Percentiles rank a stretch among this genome's conserved stretches.
Evolutionary conservation across 352 stramenopile genomes (phyloP).

Genomic region (Phytophthora lateralis): DNA sequence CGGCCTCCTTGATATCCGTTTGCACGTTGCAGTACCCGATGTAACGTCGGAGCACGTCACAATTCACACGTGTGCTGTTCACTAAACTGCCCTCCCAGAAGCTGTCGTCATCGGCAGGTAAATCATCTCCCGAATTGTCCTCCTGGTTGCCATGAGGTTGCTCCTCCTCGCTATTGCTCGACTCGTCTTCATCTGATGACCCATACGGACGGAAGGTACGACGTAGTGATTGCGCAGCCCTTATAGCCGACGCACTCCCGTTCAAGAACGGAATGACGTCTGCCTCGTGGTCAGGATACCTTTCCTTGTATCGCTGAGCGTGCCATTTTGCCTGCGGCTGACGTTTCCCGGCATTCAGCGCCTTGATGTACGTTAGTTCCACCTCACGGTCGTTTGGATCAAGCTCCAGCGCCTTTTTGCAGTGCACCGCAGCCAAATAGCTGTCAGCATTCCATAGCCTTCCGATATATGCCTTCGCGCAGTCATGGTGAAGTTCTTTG

Average conservation of each 20-base stretch:
- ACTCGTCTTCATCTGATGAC: conserved; percentile 38
- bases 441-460: conserved; percentile 69
- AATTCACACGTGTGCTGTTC: conserved; percentile 55
- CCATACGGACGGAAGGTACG: conserved; percentile 16
- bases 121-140: conserved; percentile 20
- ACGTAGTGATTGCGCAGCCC: neutral
- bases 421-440: conserved; percentile 67
- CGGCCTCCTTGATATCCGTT: conserved; percentile 92
- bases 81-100: conserved; percentile 63
- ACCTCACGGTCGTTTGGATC: conserved; percentile 50
- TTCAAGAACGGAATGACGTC: conserved; percentile 53
- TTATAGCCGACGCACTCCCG: conserved; percentile 1
- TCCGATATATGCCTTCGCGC: conserved; percentile 68
- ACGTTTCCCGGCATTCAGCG: conserved; percentile 50
- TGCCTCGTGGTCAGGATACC: conserved; percentile 46
- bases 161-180: conserved; percentile 31
- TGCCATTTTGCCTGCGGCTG: conserved; percentile 46
- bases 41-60: conserved; percentile 72
- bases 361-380: conserved; percentile 65
- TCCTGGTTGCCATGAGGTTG: conserved; percentile 18
- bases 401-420: conserved; percentile 68
- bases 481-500: conserved; percentile 65
- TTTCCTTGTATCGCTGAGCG: conserved; percentile 47
- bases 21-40: conserved; percentile 89
- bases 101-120: conserved; percentile 37